phyloP scores from a whole-genome alignment of 2,329 filamentous ascomycete genomes.

The Hymenoscyphus repandus region DNA sequence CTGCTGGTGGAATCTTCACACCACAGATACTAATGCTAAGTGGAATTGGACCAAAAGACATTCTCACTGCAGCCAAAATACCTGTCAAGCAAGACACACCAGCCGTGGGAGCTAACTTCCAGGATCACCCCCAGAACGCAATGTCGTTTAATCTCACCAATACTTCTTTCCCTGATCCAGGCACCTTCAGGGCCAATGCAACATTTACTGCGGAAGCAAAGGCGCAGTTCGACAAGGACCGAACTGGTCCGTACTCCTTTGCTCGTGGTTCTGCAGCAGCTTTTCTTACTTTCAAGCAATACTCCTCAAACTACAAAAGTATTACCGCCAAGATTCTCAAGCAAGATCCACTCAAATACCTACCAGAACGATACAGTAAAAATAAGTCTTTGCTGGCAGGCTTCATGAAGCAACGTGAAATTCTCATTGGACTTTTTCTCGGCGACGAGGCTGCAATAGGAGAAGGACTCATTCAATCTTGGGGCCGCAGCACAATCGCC shows the following conservation, averaged over 20 bases:
- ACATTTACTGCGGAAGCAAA: slow-evolving; percentile 4
- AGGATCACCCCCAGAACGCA: background rate
- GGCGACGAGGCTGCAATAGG: slow-evolving; percentile 1
- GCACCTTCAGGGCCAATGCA: background rate
- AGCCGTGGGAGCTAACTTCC: slow-evolving; percentile 5
- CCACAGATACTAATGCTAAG: slow-evolving; percentile 7
- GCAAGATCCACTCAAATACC: background rate
- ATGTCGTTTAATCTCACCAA: slow-evolving; percentile 7
- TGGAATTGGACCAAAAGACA: slow-evolving; percentile 5
- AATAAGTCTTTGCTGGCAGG: slow-evolving; percentile 1
- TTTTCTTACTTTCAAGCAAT: slow-evolving; percentile 3
- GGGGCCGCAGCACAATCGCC: background rate
- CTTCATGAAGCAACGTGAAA: slow-evolving; percentile 5
- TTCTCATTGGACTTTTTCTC: slow-evolving; percentile 1
- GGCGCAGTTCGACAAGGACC: background rate
- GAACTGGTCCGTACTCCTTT: slow-evolving; percentile 1
- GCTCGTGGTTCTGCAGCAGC: background rate
- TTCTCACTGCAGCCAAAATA: slow-evolving; percentile 5
- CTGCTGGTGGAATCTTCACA: slow-evolving; percentile 6
- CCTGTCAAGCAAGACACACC: slow-evolving; percentile 5
- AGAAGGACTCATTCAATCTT: slow-evolving; percentile 2
- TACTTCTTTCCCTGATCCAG: background rate
- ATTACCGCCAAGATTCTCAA: slow-evolving; percentile 2
- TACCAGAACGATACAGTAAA: slow-evolving; percentile 1
- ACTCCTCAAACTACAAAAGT: background rate